phyloP scores from a whole-genome alignment of 75 land plant genomes.

The Ceratopteris richardii region DNA sequence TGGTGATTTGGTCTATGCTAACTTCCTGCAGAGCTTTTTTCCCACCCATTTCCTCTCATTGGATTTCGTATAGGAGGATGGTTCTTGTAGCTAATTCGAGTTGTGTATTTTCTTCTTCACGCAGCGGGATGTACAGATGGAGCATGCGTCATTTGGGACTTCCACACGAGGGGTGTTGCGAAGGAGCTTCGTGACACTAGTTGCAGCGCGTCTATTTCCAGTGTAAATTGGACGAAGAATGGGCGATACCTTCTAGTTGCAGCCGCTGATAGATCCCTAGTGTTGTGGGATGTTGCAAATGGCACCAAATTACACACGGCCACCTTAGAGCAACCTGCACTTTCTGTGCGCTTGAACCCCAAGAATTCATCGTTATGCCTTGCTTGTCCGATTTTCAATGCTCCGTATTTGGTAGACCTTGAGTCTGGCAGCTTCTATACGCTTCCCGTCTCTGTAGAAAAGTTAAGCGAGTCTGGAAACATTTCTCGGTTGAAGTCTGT shows the following conservation, averaged over 20 bases:
- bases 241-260: slow-evolving; percentile 73
- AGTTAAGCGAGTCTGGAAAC: slow-evolving; percentile 22
- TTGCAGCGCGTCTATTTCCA: slow-evolving; percentile 61
- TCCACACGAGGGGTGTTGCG: slow-evolving; percentile 87
- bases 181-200: slow-evolving; percentile 78
- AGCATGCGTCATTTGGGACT: slow-evolving; percentile 89
- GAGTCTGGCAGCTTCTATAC: slow-evolving; percentile 39
- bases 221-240: slow-evolving; percentile 93
- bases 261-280: slow-evolving; percentile 73
- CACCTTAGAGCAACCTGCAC: slow-evolving; percentile 59
- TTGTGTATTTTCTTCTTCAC: background rate
- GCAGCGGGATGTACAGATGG: slow-evolving; percentile 98
- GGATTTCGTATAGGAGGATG: background rate
- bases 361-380: slow-evolving; percentile 66
- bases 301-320: slow-evolving; percentile 48
- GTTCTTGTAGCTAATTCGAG: background rate
- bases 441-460: slow-evolving; percentile 56
- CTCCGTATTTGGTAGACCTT: slow-evolving; percentile 84
- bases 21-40: background rate
- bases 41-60: too few species aligned
- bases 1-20: slow-evolving; percentile 27
- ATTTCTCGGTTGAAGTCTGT: slow-evolving; percentile 46
- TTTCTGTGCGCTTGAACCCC: slow-evolving; percentile 79
- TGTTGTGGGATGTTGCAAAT: slow-evolving; percentile 72
- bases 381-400: slow-evolving; percentile 83